Evolutionary conservation across 768 basidiomycete species (phyloP), one percentile per base, ranked within the genome.

Genomic region (Coprinellus aureogranulatus): DNA sequence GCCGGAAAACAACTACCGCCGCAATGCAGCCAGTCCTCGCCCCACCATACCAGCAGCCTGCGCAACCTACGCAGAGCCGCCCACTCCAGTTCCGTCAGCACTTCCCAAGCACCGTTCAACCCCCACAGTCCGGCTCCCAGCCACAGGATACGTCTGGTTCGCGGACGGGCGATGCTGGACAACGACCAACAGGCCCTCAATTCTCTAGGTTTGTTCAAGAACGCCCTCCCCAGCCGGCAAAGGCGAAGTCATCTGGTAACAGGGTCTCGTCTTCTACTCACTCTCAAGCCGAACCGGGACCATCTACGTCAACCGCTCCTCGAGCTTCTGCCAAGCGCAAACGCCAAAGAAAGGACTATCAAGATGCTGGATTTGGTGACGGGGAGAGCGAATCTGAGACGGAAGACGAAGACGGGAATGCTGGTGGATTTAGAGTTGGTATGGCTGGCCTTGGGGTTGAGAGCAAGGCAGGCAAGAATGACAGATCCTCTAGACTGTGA

Each of bases 391-490:
- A 80, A 0, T 76, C 75, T 42, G 77, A 78, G 18, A 20, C 12
- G 1, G 75, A 74, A 18, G 65, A 67, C 20, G 68, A 63, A 2
- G 65, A 66, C 40, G 68, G 67, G 26, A 34, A 34, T 14, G 34
- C 6, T 34, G 77, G 74, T 18, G 77, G 77, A 0, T 78, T 81
- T 59, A 77, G 73, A 58, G 77, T 82, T 16, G 81, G 80, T 12
- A 70, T 79, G 65, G 76, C 69, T 54, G 80, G 78, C 2, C 63
- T 81, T 49, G 78, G 77, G 25, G 75, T 77, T 1, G 41, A 10
- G 61, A 71, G 70, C 28, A 65, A 64, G 50, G 64, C 67, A 47
- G 70, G 65, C 23, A 70, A 61, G 60, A 66, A 67, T 44, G 62
- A 70, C 27, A 71, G 68, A 58, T 61, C 62, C 30, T 52, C 62